Evolutionary conservation across 306 rosid genomes (phyloP).

Genomic region (Albizia julibrissin): DNA sequence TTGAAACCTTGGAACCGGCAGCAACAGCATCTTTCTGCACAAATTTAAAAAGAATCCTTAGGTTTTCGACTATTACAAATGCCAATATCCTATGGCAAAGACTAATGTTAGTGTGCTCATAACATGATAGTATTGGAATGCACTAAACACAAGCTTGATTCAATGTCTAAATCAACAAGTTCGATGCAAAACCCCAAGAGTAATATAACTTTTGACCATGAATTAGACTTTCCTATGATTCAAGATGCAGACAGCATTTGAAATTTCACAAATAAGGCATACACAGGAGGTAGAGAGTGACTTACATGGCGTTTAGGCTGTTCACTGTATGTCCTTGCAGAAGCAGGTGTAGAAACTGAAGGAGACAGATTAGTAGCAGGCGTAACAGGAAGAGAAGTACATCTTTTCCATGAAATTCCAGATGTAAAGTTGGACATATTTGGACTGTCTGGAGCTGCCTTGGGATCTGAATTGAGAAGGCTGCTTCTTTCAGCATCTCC

Average conservation of each 20-base stretch:
- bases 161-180: slow-evolving; percentile 16
- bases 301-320: slow-evolving; percentile 61
- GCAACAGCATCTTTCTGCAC: slow-evolving; percentile 65
- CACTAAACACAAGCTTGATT: slow-evolving; percentile 12
- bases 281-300: slow-evolving; percentile 29
- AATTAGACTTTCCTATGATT: background rate
- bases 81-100: slow-evolving; percentile 16
- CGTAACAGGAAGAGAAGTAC: slow-evolving; percentile 85
- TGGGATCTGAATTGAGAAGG: slow-evolving; percentile 70
- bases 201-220: slow-evolving; percentile 1
- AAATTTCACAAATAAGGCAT: slow-evolving; percentile 26
- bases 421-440: slow-evolving; percentile 42
- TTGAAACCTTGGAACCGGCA: slow-evolving; percentile 63
- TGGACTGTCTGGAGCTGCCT: slow-evolving; percentile 55
- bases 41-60: slow-evolving; percentile 32
- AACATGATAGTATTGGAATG: slow-evolving; percentile 24
- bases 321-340: slow-evolving; percentile 71
- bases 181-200: background rate
- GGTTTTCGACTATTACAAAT: background rate
- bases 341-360: slow-evolving; percentile 60
- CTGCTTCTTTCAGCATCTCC: slow-evolving; percentile 79
- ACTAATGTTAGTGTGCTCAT: slow-evolving; percentile 22
- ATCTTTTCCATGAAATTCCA: slow-evolving; percentile 69
- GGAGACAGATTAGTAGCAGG: slow-evolving; percentile 73
- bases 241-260: background rate